phyloP scores from a whole-genome alignment of 306 rosid genomes.

The Delonix regia region DNA sequence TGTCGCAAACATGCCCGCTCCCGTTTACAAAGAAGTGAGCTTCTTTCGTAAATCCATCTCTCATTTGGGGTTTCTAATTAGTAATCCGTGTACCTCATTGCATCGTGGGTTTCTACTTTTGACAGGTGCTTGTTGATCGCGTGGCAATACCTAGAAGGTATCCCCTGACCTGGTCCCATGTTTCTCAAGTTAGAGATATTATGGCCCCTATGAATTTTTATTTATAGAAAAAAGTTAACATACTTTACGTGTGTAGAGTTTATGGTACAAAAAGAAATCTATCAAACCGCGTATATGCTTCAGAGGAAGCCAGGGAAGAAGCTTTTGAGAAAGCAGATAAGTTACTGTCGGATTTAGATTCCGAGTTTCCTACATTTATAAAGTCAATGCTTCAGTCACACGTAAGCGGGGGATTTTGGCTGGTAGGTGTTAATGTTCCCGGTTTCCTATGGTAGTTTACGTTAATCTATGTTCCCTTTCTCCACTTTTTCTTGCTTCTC shows the following conservation, averaged over 20 bases:
- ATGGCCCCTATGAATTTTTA: not conserved
- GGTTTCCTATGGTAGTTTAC: not conserved
- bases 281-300: slow-evolving; percentile 64
- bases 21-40: slow-evolving; percentile 68
- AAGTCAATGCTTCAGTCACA: slow-evolving; percentile 88
- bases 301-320: slow-evolving; percentile 58
- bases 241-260: slow-evolving; percentile 16
- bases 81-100: not conserved
- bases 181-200: not conserved
- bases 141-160: slow-evolving; percentile 62
- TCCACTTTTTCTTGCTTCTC: not conserved
- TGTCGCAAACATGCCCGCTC: slow-evolving; percentile 61
- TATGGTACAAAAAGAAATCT: slow-evolving; percentile 57
- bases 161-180: not conserved
- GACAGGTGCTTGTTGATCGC: slow-evolving; percentile 54
- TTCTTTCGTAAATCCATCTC: not conserved
- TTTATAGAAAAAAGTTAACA: not conserved
- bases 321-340: slow-evolving; percentile 65
- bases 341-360: slow-evolving; percentile 46
- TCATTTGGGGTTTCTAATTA: not conserved
- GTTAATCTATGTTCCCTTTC: not conserved
- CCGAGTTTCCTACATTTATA: slow-evolving; percentile 51
- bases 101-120: not conserved
- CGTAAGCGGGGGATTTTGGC: slow-evolving; percentile 89
- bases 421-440: slow-evolving; percentile 67